Evolutionary conservation across 2,329 filamentous ascomycete species (phyloP), one percentile per base, ranked within the genome.

Genomic region (Diaporthe caulivora): DNA sequence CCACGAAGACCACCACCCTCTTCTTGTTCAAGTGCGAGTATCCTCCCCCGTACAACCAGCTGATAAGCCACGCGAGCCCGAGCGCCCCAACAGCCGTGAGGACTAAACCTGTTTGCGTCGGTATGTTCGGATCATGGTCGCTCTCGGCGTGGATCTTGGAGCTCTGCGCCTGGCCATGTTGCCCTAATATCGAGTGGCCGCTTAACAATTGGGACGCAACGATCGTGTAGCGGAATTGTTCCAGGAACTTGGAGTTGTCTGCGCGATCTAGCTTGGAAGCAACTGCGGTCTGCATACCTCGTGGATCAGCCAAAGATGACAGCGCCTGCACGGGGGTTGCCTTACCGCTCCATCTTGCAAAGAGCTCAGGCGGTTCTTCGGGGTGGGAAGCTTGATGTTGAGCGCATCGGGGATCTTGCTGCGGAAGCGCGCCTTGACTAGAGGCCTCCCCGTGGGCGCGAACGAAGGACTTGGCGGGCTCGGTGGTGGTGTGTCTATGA

Each of bases 141-240:
- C 57, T 71, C 24, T 26, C 72, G 6, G 49, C 26, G 31, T 60
- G n/a, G 21, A 62, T 44, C 31, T 37, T 71, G 34, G 71, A 67
- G 31, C 72, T 75, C 53, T 75, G 74, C 49, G 60, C 64, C 31
- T 75, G 72, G 74, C 74, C 76, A 60, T 82, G 82, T 58, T 85
- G 84, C 24, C 83, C 85, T 64, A 85, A 77, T 72, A 89, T 90
- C 5, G 90, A 88, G 77, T 93, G 89, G 53, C 93, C 93, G 79
- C 91, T 95, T 53, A 98, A 87, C 18, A 98, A 88, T 81, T 98
- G 95, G 29, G 95, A 98, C 67, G 95, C 95, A 79, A 98, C 93
- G 76, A 98, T 94, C 29, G 94, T 93, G 83, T 98, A 98, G 76
- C 95, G 93, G 80, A 98, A 98, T 80, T 95, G 93, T 83, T 98